These are phyloP conservation scores for Trichoderma koningii DNA, from an alignment of 2,329 filamentous ascomycete species.

Conservation along the genomic window DNA sequence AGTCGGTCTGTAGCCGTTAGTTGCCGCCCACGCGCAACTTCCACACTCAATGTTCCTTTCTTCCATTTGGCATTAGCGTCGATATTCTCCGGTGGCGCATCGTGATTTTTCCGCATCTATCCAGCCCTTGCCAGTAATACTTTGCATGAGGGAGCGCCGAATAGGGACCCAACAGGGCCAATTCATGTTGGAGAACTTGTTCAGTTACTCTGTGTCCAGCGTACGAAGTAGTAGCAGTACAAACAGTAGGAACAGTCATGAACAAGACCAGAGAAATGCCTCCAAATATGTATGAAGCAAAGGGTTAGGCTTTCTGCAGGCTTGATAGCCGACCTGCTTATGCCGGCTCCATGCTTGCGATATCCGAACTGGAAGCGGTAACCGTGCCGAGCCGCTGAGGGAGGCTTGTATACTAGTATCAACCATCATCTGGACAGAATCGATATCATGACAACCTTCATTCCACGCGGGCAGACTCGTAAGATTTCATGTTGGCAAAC, in stretches of 20 bases:
- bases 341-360: slow-evolving; percentile 4
- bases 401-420: too few species aligned
- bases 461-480: not conserved
- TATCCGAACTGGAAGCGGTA: slow-evolving; percentile 11
- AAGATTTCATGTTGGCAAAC: not conserved
- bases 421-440: too few species aligned
- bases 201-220: not conserved
- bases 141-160: not conserved
- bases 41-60: not conserved
- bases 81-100: slow-evolving; percentile 23
- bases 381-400: not conserved
- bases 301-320: not conserved
- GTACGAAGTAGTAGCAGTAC: not conserved
- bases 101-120: not conserved
- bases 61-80: slow-evolving; percentile 19
- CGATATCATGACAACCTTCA: too few species aligned
- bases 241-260: not conserved
- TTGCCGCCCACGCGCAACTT: slow-evolving; percentile 12
- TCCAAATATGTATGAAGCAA: too few species aligned
- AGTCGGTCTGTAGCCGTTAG: slow-evolving; percentile 9
- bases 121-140: not conserved
- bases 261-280: not conserved
- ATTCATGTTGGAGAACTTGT: not conserved
- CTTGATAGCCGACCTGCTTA: not conserved
- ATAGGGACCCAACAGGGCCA: not conserved